Percentiles rank a stretch among this genome's conserved stretches.
Conservation (phyloP, 108 stramenopile genomes). For the Asterionellopsis glacialis region DNA sequence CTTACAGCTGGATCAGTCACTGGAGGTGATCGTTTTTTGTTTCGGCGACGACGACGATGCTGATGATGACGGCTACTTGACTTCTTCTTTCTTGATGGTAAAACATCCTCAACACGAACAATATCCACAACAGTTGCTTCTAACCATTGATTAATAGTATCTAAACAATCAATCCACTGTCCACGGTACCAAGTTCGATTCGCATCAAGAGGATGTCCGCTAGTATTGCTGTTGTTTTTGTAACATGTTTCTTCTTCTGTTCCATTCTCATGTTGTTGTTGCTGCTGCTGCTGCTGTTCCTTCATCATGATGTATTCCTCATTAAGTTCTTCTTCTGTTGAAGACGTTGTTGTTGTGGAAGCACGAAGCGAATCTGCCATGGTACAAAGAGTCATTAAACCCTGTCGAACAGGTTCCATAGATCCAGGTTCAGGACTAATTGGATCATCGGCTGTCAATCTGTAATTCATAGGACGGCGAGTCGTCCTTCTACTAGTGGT, state of each 20-base stretch:
- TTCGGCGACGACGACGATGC: neutral
- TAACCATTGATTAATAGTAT: constrained; percentile 97
- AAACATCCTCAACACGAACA: constrained; percentile 56
- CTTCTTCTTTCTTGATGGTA: constrained; percentile 17
- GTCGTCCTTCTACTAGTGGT: constrained; percentile 3
- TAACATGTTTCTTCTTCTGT: constrained; percentile 9
- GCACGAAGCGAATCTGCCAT: constrained; percentile 30
- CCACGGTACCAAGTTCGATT: constrained; percentile 85
- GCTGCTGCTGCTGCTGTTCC: neutral
- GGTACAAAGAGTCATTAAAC: constrained; percentile 89
- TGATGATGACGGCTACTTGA: neutral
- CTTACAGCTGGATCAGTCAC: constrained; percentile 60
- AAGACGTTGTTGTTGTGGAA: neutral
- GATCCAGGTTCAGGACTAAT: constrained; percentile 60
- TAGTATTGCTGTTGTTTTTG: neutral
- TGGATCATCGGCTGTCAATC: constrained; percentile 62
- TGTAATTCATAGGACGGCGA: constrained; percentile 38
- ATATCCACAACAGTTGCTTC: constrained; percentile 95
- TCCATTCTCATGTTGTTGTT: constrained; percentile 11
- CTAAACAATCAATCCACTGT: constrained; percentile 94
- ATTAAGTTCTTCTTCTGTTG: neutral
- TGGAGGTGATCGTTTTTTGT: neutral
- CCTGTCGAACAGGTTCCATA: constrained; percentile 91
- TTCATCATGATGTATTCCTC: neutral
- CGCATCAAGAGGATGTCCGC: constrained; percentile 34